Conservation (phyloP, 345 rosid genomes). For the Boechera stricta region DNA sequence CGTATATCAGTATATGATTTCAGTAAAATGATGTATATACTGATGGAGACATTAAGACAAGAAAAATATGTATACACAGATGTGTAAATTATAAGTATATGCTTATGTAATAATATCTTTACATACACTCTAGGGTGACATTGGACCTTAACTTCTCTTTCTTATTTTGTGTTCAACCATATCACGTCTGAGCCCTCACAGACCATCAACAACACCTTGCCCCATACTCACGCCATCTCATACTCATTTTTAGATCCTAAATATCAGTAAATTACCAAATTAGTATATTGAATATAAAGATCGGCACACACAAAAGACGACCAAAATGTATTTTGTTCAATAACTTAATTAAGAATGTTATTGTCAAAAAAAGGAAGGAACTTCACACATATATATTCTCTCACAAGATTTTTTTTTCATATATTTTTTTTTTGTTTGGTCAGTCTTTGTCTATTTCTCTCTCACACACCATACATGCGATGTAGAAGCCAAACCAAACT, state of each 20-base stretch:
- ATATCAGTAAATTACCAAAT: conserved; percentile 9
- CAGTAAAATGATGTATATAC: neutral
- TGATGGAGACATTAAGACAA: conserved; percentile 3
- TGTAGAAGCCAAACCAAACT: conserved; percentile 51
- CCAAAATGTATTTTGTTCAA: neutral
- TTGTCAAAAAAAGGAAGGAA: conserved; percentile 13
- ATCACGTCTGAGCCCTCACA: conserved; percentile 43
- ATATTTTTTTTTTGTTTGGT: conserved; percentile 25
- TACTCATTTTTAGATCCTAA: conserved; percentile 25
- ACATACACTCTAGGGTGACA: conserved; percentile 73
- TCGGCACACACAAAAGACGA: conserved; percentile 23
- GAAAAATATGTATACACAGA: neutral
- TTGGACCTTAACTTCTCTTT: conserved; percentile 56
- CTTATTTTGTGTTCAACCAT: conserved; percentile 37
- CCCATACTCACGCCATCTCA: conserved; percentile 70
- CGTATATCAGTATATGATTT: neutral
- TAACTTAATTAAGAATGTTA: conserved; percentile 12
- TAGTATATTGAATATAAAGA: neutral
- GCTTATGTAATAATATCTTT: conserved; percentile 48
- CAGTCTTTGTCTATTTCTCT: conserved; percentile 33
- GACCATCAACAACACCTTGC: conserved; percentile 57
- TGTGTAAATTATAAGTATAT: conserved; percentile 31
- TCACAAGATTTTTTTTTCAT: conserved; percentile 50
- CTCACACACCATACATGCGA: conserved; percentile 41
- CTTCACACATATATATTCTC: conserved; percentile 46